These are phyloP conservation scores for Boletus coccyginus DNA, from an alignment of 768 basidiomycete species.

Conservation along the genomic window DNA sequence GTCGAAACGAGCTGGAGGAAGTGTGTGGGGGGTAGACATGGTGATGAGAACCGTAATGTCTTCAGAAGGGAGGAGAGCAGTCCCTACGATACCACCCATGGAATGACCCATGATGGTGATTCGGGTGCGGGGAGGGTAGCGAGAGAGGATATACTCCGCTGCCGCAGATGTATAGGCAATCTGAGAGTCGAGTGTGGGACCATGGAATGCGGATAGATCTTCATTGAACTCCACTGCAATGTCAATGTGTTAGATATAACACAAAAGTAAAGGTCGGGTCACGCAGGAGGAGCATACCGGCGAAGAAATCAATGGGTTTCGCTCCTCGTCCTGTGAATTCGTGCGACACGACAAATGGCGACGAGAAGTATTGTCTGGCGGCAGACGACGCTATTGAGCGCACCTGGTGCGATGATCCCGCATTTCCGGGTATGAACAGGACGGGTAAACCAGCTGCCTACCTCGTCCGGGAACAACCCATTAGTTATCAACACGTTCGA, in stretches of 20 bases:
- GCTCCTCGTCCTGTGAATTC: constrained; percentile 47
- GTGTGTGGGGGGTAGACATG: constrained; percentile 91
- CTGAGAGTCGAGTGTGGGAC: constrained; percentile 81
- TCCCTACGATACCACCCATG: constrained; percentile 95
- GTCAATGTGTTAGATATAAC: not conserved
- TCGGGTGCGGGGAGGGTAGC: constrained; percentile 60
- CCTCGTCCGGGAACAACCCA: not conserved
- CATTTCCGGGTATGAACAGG: constrained; percentile 96
- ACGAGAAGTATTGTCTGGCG: constrained; percentile 69
- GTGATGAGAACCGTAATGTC: constrained; percentile 81
- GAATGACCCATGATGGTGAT: constrained; percentile 90
- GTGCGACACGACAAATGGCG: constrained; percentile 52
- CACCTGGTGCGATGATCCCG: constrained; percentile 91
- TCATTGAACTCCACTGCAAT: constrained; percentile 86
- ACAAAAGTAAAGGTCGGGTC: not conserved
- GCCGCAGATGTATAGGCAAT: constrained; percentile 69
- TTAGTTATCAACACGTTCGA: not conserved
- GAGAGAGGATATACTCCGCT: constrained; percentile 73
- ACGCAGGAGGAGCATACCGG: constrained; percentile 49
- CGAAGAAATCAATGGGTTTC: constrained; percentile 79
- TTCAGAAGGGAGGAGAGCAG: constrained; percentile 65
- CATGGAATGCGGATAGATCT: constrained; percentile 94
- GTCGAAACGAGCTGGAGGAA: constrained; percentile 89
- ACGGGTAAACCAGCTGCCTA: constrained; percentile 68
- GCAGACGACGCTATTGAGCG: constrained; percentile 94